phyloP scores from a whole-genome alignment of 1,284 basidiomycete species.

The Puccinia polysora region DNA sequence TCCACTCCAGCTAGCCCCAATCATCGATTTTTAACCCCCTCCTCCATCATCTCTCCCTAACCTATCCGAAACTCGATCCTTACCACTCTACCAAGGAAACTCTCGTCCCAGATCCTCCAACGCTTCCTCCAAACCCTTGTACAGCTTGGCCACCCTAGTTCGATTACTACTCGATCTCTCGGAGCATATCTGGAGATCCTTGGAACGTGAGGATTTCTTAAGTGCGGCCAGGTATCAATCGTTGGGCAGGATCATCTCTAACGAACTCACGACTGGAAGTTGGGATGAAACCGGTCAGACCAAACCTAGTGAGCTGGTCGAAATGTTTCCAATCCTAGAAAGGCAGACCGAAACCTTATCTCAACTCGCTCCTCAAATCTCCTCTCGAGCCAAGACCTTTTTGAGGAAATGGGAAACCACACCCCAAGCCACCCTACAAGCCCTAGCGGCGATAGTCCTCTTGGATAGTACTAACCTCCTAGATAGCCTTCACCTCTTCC shows the following conservation, averaged over 20 bases:
- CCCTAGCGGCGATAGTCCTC: constrained; percentile 20
- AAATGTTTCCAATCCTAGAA: constrained; percentile 29
- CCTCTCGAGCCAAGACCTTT: constrained; percentile 11
- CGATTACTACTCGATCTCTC: constrained; percentile 19
- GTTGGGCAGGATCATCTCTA: constrained; percentile 19
- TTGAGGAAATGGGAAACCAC: constrained; percentile 13
- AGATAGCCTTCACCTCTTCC: constrained; percentile 18
- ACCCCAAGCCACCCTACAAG: not conserved
- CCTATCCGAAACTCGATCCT: not conserved
- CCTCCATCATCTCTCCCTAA: not conserved
- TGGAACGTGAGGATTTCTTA: constrained; percentile 24
- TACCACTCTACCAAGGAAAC: constrained; percentile 5
- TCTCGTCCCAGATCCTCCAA: not conserved
- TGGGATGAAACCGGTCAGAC: constrained; percentile 30
- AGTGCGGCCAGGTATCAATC: constrained; percentile 16
- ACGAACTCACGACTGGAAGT: constrained; percentile 28
- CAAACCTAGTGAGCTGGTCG: constrained; percentile 8
- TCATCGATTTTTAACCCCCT: not conserved
- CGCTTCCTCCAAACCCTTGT: constrained; percentile 16
- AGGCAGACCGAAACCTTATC: constrained; percentile 13
- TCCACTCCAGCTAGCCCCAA: not conserved
- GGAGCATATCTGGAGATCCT: constrained; percentile 36
- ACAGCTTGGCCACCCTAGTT: constrained; percentile 32
- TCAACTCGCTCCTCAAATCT: constrained; percentile 39
- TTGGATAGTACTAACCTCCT: constrained; percentile 20